Evolutionary conservation across 1,139 yeast genomes (phyloP), one percentile per base, ranked within the genome.

Genomic region (Kodamaea suecica): DNA sequence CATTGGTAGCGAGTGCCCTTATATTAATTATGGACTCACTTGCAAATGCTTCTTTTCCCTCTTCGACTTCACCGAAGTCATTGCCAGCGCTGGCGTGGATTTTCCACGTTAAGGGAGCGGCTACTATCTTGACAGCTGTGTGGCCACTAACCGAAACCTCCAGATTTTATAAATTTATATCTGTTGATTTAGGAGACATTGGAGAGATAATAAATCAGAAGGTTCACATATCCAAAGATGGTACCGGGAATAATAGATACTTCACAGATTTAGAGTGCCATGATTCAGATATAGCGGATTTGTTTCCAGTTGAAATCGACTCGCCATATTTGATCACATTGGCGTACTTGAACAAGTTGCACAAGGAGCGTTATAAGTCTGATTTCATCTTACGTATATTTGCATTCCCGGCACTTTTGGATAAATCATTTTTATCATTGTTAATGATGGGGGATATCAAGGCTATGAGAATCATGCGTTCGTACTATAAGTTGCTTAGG

Each of bases 21-120:
- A 79, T 90, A 30, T 66, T 90, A 37, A 88, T 88, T 39, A 84
- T 90, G 84, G 97, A 90, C 55, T 84, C 97, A 0, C 66, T 90
- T 43, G 97, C 97, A 3, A 90, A 90, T 59, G 97, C 97, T 0
- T 79, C 95, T 2, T 69, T 81, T 30, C 88, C 95, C 2, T 70
- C 77, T 4, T 69, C 80, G 3, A 73, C 82, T 20, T 63, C 71
- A 4, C 73, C 74, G 3, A 79, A 78, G 46, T 76, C 86, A 4
- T 63, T 88, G 36, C 95, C 96, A 1, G 92, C 97, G 1, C 81
- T 92, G 5, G 95, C 97, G 0, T 90, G 97, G 97, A 81, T 90
- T 38, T 92, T 87, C 66, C 97, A 90, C 54, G 97, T 90, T 10
- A 85, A 94, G 50, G 97, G 97, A 15, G 96, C 97, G 0, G 96